Conservation (phyloP, 1,284 basidiomycete genomes). For the Hemileia vastatrix region DNA sequence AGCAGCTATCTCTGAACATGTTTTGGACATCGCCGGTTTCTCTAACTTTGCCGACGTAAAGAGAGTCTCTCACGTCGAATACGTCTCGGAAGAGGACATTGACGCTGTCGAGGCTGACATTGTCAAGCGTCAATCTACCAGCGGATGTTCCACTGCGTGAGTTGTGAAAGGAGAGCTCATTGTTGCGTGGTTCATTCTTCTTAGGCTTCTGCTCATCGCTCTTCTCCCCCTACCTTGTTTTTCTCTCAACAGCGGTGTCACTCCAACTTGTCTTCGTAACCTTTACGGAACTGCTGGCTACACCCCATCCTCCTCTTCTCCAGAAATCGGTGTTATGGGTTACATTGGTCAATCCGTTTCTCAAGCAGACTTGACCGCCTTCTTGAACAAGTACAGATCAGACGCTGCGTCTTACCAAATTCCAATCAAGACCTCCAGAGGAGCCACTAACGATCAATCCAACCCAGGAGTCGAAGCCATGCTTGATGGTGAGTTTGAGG, state of each 20-base stretch:
- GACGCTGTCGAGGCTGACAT: neutral
- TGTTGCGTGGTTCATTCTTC: neutral
- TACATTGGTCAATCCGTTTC: slow-evolving; percentile 11
- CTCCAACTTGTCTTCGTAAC: neutral
- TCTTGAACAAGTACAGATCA: slow-evolving; percentile 8
- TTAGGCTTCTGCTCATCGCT: neutral
- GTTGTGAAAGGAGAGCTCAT: neutral
- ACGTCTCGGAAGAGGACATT: neutral
- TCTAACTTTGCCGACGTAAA: neutral
- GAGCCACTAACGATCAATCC: neutral
- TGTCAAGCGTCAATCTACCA: neutral
- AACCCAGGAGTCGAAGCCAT: slow-evolving; percentile 14
- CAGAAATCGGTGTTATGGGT: slow-evolving; percentile 22
- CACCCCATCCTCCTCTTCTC: neutral
- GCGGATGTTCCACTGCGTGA: slow-evolving; percentile 4
- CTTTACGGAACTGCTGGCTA: slow-evolving; percentile 9
- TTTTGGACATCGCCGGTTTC: slow-evolving; percentile 1
- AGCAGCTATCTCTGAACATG: neutral
- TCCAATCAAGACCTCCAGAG: slow-evolving; percentile 3
- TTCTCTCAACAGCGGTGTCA: neutral
- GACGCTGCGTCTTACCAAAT: neutral
- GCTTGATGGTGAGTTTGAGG: slow-evolving; percentile 9
- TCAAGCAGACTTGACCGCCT: slow-evolving; percentile 3
- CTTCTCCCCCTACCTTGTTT: neutral
- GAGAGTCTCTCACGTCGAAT: neutral